Percentiles rank a stretch among this genome's conserved stretches.
Evolutionary conservation across 305 asterid species (phyloP).

Genomic region (Fraxinus floribunda): DNA sequence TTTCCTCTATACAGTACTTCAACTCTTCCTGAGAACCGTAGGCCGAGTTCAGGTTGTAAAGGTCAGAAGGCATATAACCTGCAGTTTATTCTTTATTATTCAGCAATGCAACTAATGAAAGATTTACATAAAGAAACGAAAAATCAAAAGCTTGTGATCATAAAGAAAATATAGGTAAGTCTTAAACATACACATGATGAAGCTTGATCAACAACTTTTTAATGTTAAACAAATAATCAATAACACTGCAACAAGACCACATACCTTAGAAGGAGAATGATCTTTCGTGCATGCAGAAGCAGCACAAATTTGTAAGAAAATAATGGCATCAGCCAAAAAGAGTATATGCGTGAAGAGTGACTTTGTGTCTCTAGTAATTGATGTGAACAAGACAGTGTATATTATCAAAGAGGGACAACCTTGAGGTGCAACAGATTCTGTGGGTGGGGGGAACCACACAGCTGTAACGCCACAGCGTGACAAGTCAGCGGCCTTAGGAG

Average conservation of each 20-base stretch:
- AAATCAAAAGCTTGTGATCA: neutral
- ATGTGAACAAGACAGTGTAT: neutral
- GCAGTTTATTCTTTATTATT: conserved; percentile 9
- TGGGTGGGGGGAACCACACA: conserved; percentile 50
- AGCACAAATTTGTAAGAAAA: neutral
- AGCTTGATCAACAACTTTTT: neutral
- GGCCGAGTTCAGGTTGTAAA: conserved; percentile 49
- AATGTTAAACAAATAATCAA: neutral
- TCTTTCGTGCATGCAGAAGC: neutral
- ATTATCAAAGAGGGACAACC: conserved; percentile 22
- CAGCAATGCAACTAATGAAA: conserved; percentile 3
- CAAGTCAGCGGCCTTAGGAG: conserved; percentile 43
- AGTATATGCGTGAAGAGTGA: neutral
- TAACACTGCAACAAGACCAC: neutral
- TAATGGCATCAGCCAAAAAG: neutral
- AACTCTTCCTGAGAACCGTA: conserved; percentile 43
- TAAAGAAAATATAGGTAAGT: neutral
- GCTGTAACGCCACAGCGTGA: conserved; percentile 47
- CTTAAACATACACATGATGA: neutral
- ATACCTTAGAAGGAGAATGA: neutral
- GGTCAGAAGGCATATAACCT: conserved; percentile 55
- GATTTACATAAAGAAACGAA: neutral
- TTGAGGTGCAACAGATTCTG: conserved; percentile 53
- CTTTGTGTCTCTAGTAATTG: neutral
- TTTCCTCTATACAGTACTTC: conserved; percentile 34